These are phyloP conservation scores for Lupinus albus DNA, from an alignment of 306 rosid species.

Conservation along the genomic window DNA sequence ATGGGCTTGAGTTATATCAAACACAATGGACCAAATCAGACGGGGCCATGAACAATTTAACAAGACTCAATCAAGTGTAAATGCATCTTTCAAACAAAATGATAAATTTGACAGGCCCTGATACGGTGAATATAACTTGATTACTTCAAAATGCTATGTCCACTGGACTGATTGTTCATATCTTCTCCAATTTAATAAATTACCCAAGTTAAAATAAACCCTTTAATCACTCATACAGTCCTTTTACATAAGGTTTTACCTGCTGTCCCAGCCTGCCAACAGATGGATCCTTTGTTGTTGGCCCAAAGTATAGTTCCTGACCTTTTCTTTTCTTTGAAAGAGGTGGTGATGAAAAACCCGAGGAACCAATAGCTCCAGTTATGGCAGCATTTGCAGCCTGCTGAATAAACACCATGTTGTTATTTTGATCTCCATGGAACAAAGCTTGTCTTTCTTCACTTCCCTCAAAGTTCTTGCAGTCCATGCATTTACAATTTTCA, in stretches of 20 bases:
- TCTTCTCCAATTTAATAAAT: slow-evolving; percentile 26
- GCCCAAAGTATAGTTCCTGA: slow-evolving; percentile 70
- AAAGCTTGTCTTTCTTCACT: slow-evolving; percentile 99
- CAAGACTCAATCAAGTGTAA: slow-evolving; percentile 29
- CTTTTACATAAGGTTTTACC: slow-evolving; percentile 57
- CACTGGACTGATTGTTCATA: slow-evolving; percentile 18
- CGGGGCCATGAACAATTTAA: background rate
- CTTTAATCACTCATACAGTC: background rate
- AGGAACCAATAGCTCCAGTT: slow-evolving; percentile 99
- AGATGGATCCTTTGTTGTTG: slow-evolving; percentile 68
- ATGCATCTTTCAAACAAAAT: slow-evolving; percentile 31
- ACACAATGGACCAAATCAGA: slow-evolving; percentile 31
- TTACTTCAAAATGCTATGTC: slow-evolving; percentile 2
- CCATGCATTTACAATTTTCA: slow-evolving; percentile 98
- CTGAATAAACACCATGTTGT: slow-evolving; percentile 80
- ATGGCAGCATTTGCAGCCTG: slow-evolving; percentile 99
- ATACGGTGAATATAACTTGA: background rate
- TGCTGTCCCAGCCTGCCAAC: slow-evolving; percentile 69
- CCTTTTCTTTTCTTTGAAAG: slow-evolving; percentile 77
- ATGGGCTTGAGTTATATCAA: slow-evolving; percentile 1
- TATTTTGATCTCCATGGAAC: slow-evolving; percentile 90
- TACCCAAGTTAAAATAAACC: slow-evolving; percentile 34
- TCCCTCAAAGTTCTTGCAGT: slow-evolving; percentile 99
- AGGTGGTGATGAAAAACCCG: slow-evolving; percentile 89
- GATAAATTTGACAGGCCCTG: background rate